These are phyloP conservation scores for Lycium barbarum DNA, from an alignment of 257 asterid genomes.

Conservation along the genomic window DNA sequence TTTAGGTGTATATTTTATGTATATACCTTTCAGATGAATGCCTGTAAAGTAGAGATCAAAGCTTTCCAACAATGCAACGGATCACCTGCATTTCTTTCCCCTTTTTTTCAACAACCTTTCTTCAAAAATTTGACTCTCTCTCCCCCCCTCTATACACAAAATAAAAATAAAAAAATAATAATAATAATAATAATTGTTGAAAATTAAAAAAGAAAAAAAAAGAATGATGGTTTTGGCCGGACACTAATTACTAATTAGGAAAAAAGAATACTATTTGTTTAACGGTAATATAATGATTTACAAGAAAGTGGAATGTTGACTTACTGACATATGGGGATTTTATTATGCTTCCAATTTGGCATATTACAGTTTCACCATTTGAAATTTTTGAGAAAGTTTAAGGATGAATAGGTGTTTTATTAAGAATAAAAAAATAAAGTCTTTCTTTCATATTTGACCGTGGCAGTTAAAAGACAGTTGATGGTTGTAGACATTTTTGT, in stretches of 20 bases:
- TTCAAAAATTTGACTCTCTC: constrained; percentile 41
- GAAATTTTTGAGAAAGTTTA: neutral
- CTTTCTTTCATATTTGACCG: neutral
- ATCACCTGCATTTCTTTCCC: constrained; percentile 55
- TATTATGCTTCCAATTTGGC: constrained; percentile 21
- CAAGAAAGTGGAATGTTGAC: neutral
- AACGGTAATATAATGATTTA: neutral
- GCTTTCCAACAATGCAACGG: constrained; percentile 59
- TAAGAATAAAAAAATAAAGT: neutral
- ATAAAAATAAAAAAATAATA: neutral
- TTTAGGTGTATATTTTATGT: neutral
- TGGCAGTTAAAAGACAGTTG: neutral
- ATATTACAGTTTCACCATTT: neutral
- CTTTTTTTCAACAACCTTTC: neutral
- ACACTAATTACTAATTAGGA: constrained; percentile 10
- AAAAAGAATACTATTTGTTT: neutral
- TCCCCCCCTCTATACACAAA: constrained; percentile 39
- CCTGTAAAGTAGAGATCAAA: constrained; percentile 41
- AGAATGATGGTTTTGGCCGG: constrained; percentile 14
- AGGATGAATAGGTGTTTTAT: neutral
- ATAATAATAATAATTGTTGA: neutral
- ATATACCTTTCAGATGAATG: constrained; percentile 24
- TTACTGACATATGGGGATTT: neutral
- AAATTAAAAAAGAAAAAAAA: neutral
- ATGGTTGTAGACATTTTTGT: neutral